Conservation (phyloP, 1,284 basidiomycete genomes). For the Athelia psychrophila region DNA sequence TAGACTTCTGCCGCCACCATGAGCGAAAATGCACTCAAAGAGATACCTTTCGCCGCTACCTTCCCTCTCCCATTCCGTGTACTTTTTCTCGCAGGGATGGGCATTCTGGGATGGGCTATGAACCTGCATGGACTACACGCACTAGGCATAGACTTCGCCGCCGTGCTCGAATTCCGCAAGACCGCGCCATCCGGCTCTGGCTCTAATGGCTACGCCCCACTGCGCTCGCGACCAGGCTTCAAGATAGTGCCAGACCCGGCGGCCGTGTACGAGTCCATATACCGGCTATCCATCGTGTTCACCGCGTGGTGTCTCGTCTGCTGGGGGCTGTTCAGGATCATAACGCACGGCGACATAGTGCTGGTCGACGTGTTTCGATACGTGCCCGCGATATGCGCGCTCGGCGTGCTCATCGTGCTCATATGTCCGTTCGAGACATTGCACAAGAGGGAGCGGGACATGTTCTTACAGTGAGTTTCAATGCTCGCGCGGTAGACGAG, state of each 20-base stretch:
- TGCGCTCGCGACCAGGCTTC: constrained; percentile 26
- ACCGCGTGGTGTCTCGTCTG: constrained; percentile 53
- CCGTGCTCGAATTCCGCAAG: constrained; percentile 61
- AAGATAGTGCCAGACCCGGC: constrained; percentile 32
- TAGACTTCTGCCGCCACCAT: constrained; percentile 25
- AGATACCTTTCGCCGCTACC: constrained; percentile 48
- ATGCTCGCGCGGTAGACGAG: constrained; percentile 4
- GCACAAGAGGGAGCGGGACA: constrained; percentile 68
- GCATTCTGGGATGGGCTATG: constrained; percentile 79
- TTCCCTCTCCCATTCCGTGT: constrained; percentile 86
- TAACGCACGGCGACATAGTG: constrained; percentile 52
- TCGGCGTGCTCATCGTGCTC: constrained; percentile 56
- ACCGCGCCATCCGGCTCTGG: no score
- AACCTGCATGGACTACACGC: constrained; percentile 82
- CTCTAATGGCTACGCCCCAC: constrained; percentile 23
- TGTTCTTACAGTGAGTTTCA: constrained; percentile 66
- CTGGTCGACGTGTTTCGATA: constrained; percentile 74
- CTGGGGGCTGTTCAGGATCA: constrained; percentile 65
- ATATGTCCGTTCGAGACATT: constrained; percentile 67
- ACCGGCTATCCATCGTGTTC: constrained; percentile 65
- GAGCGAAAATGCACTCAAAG: constrained; percentile 27
- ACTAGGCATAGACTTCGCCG: constrained; percentile 72
- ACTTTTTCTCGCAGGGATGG: constrained; percentile 66
- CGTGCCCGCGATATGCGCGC: constrained; percentile 66
- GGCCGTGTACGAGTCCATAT: constrained; percentile 58